Conservation (phyloP, 768 basidiomycete species). For the Kondoa subrosea region DNA sequence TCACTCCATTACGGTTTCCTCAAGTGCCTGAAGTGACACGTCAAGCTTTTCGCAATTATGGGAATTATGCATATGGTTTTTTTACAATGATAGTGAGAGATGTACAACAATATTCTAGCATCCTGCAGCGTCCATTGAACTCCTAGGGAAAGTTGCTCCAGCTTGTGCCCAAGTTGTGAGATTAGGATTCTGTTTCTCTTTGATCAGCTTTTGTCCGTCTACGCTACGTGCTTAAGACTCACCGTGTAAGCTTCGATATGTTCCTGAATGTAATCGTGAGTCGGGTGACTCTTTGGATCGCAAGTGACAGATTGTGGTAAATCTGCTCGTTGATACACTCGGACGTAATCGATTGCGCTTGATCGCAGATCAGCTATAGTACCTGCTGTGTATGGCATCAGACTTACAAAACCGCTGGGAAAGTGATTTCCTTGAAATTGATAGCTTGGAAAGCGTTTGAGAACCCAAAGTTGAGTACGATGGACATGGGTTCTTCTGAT, state of each 20-base stretch:
- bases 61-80: too few species aligned
- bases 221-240: neutral
- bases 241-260: conserved; percentile 19
- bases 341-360: conserved; percentile 62
- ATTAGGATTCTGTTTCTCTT: neutral
- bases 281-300: conserved; percentile 60
- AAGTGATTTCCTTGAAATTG: conserved; percentile 50
- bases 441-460: conserved; percentile 25
- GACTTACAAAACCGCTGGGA: conserved; percentile 40
- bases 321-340: conserved; percentile 65
- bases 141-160: neutral
- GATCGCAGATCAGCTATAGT: neutral
- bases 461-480: conserved; percentile 49
- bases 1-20: too few species aligned
- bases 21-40: too few species aligned
- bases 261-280: conserved; percentile 46
- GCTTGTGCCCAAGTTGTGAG: neutral
- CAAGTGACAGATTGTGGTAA: conserved; percentile 47
- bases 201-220: neutral
- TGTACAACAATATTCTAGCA: too few species aligned
- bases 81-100: too few species aligned
- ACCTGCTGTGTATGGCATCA: neutral
- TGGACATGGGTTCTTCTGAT: conserved; percentile 55
- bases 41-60: too few species aligned
- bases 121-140: neutral